Conservation (phyloP, 495 filamentous ascomycete species). For the Aspergillus olivimuriae region DNA sequence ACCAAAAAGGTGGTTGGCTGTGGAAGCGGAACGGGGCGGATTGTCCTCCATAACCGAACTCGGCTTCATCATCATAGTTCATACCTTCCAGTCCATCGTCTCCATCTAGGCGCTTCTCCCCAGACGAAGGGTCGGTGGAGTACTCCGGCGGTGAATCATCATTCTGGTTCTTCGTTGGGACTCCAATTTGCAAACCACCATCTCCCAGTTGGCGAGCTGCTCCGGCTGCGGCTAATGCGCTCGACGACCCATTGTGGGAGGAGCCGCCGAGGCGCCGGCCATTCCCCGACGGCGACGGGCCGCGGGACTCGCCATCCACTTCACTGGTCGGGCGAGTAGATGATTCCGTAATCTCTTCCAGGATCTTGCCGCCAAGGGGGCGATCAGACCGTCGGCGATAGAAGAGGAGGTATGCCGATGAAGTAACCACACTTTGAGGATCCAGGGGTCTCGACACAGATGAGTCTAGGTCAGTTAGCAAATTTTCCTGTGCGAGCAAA, state of each 20-base stretch:
- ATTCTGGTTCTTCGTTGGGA: slow-evolving; percentile 24
- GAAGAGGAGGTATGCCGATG: slow-evolving; percentile 87
- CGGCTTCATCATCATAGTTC: slow-evolving; percentile 26
- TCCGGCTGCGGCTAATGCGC: slow-evolving; percentile 70
- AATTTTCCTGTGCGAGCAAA: neutral
- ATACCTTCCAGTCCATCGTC: slow-evolving; percentile 25
- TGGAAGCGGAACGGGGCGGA: slow-evolving; percentile 20
- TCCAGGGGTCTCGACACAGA: slow-evolving; percentile 50
- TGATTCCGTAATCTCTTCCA: slow-evolving; percentile 58
- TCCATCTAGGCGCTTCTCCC: slow-evolving; percentile 15
- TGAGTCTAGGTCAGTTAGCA: slow-evolving; percentile 52
- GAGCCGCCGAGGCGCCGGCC: slow-evolving; percentile 77
- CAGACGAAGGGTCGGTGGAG: slow-evolving; percentile 15
- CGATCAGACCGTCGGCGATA: slow-evolving; percentile 76
- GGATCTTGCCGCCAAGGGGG: slow-evolving; percentile 71
- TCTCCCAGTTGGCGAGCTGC: slow-evolving; percentile 61
- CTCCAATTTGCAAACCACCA: slow-evolving; percentile 47
- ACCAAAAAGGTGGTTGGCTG: slow-evolving; percentile 26
- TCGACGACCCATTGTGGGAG: slow-evolving; percentile 81
- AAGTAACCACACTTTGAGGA: slow-evolving; percentile 51
- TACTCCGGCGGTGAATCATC: slow-evolving; percentile 21
- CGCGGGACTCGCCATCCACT: slow-evolving; percentile 40
- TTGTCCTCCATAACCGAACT: slow-evolving; percentile 14
- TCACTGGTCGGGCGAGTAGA: slow-evolving; percentile 39
- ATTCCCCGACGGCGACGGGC: slow-evolving; percentile 64